These are phyloP conservation scores for Naganishia randhawae DNA, from an alignment of 768 basidiomycete genomes.

Conservation along the genomic window DNA sequence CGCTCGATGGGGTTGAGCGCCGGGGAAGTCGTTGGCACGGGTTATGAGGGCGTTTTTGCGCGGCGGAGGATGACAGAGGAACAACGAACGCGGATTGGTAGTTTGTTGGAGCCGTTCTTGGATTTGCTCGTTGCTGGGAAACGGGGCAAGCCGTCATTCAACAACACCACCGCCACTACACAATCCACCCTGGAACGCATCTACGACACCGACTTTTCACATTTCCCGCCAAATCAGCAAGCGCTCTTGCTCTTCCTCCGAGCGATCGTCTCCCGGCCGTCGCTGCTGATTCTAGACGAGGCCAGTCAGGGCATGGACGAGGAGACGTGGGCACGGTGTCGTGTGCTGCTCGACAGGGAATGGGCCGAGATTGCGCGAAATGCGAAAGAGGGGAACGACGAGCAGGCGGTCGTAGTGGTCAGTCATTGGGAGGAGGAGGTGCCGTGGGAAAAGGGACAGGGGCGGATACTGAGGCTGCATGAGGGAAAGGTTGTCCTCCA, in stretches of 20 bases:
- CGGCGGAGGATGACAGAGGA: slow-evolving; percentile 55
- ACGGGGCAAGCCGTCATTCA: background rate
- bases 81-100: slow-evolving; percentile 56
- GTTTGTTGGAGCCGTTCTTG: slow-evolving; percentile 63
- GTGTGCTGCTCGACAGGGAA: slow-evolving; percentile 60
- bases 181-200: slow-evolving; percentile 46
- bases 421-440: slow-evolving; percentile 66
- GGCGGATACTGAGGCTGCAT: slow-evolving; percentile 7
- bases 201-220: slow-evolving; percentile 56
- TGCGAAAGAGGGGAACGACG: slow-evolving; percentile 27
- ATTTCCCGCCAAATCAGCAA: slow-evolving; percentile 70
- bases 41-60: slow-evolving; percentile 78
- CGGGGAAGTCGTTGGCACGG: slow-evolving; percentile 77
- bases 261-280: slow-evolving; percentile 70
- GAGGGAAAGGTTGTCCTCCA: slow-evolving; percentile 14
- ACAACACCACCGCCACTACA: background rate
- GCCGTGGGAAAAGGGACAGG: slow-evolving; percentile 5
- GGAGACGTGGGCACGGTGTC: slow-evolving; percentile 64
- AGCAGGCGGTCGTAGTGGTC: slow-evolving; percentile 76
- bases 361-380: slow-evolving; percentile 35
- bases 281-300: slow-evolving; percentile 81
- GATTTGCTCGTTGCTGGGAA: slow-evolving; percentile 26
- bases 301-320: slow-evolving; percentile 90
- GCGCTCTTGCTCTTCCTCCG: slow-evolving; percentile 77
- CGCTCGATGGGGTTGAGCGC: slow-evolving; percentile 63